Evolutionary conservation across 2,329 filamentous ascomycete genomes (phyloP).

Genomic region (Clarireedia homoeocarpa): DNA sequence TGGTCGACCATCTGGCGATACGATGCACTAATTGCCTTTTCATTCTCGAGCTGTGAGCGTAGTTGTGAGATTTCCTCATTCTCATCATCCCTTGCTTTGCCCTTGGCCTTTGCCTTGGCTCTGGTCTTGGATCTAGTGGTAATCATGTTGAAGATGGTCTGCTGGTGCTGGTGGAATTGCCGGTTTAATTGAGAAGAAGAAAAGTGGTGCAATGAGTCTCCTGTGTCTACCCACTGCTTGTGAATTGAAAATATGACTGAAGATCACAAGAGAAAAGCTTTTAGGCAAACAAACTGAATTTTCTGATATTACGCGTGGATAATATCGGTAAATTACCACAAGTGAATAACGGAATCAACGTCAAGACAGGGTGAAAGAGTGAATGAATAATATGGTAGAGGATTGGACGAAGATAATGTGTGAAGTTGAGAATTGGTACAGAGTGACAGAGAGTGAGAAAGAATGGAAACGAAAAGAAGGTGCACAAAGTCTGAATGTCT

Average conservation of each 20-base stretch:
- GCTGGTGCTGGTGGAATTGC: no score
- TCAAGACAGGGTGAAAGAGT: not conserved
- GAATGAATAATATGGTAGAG: not conserved
- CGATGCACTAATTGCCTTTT: not conserved
- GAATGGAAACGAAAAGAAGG: not conserved
- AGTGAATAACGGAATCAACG: no score
- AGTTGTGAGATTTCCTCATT: not conserved
- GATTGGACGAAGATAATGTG: not conserved
- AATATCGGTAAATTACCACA: no score
- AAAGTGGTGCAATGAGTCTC: no score
- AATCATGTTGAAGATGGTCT: not conserved
- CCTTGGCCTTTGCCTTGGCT: not conserved
- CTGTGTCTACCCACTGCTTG: no score
- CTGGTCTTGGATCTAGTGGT: not conserved
- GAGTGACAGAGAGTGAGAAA: not conserved
- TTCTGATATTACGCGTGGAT: no score
- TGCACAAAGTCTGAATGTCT: not conserved
- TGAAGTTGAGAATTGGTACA: not conserved
- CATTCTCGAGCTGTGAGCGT: slow-evolving; percentile 4
- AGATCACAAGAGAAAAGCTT: no score
- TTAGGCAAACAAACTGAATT: no score
- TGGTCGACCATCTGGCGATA: not conserved
- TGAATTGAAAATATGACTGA: no score
- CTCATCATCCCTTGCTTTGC: not conserved
- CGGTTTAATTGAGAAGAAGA: no score